Percentiles rank a stretch among this genome's conserved stretches.
Conservation (phyloP, 2,329 filamentous ascomycete species). For the Kalaharituber pfeilii region DNA sequence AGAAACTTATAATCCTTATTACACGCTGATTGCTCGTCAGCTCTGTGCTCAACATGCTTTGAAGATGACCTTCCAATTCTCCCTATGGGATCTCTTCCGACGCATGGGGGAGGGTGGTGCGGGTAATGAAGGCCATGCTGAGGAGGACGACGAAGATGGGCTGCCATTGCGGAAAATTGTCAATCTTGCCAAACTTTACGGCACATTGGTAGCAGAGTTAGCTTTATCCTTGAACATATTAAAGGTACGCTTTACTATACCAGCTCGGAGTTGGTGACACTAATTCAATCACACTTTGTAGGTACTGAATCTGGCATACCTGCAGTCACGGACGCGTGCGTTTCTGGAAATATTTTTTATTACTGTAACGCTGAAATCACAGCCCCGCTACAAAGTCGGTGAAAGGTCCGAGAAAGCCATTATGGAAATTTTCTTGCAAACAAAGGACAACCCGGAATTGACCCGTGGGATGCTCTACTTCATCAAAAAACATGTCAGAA, state of each 20-base stretch:
- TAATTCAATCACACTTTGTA: conserved; percentile 23
- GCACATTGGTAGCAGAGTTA: conserved; percentile 42
- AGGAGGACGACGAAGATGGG: conserved; percentile 30
- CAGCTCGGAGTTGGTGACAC: conserved; percentile 36
- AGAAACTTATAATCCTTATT: conserved; percentile 77
- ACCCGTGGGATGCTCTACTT: conserved; percentile 64
- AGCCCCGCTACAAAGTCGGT: conserved; percentile 32
- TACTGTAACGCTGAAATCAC: conserved; percentile 51
- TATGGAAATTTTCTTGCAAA: conserved; percentile 47
- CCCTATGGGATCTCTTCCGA: conserved; percentile 71
- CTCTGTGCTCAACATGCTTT: conserved; percentile 60
- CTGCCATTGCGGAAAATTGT: conserved; percentile 43
- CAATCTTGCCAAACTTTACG: conserved; percentile 51
- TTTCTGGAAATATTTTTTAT: conserved; percentile 72
- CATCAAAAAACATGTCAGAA: conserved; percentile 54
- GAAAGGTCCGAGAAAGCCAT: conserved; percentile 40
- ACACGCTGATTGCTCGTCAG: conserved; percentile 64
- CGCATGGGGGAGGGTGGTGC: conserved; percentile 66
- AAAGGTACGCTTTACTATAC: conserved; percentile 24
- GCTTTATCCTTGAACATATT: conserved; percentile 37
- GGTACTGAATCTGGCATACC: conserved; percentile 57
- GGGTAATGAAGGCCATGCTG: conserved; percentile 40
- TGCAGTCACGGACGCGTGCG: conserved; percentile 56
- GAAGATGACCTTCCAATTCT: conserved; percentile 71
- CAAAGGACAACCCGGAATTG: conserved; percentile 48